Evolutionary conservation across 1,139 yeast species (phyloP), one percentile per base, ranked within the genome.

Genomic region (Casaregolazyma suthepensis): DNA sequence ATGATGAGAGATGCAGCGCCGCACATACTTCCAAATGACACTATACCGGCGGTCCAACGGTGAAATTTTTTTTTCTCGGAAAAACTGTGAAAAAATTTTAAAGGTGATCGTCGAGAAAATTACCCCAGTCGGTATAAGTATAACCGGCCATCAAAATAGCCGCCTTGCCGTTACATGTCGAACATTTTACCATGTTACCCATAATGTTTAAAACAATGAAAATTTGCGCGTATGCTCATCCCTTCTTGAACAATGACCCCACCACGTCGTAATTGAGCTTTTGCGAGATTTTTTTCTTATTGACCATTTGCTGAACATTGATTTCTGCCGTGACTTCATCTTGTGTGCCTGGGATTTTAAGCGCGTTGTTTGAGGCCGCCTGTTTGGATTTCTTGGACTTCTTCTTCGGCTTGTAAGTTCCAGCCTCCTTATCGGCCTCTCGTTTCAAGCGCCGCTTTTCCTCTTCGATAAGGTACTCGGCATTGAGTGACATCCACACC

Each of bases 401-500:
- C 54, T 69, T 70, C 57, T 70, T 69, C 10, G 71, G 70, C 54
- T 65, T 65, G 50, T 64, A 64, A 19, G 66, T 66, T 12, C 77
- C 77, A 5, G 67, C 67, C 26, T 68, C 68, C 56, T 81, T 82
- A 71, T 94, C 99, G 0, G 96, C 94, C 65, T 91, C 96, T 52
- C 79, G 79, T 65, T 91, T 88, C 59, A 91, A 76, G 58, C 93
- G 75, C 67, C 89, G 90, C 61, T 81, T 81, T 63, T 93, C 98
- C 69, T 89, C 96, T 51, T 85, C 94, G 23, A 89, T 70, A 55
- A 93, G 73, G 64, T 83, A 94, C 37, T 91, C 98, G 56, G 87
- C 87, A 69, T 93, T 89, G 52, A 88, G 75, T 1, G 94, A 90
- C 54, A 87, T 81, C 98, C 99, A 93, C 5, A 90, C 80, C 57